These are phyloP conservation scores for Calophaca sinica DNA, from an alignment of 306 rosid genomes.

Conservation along the genomic window DNA sequence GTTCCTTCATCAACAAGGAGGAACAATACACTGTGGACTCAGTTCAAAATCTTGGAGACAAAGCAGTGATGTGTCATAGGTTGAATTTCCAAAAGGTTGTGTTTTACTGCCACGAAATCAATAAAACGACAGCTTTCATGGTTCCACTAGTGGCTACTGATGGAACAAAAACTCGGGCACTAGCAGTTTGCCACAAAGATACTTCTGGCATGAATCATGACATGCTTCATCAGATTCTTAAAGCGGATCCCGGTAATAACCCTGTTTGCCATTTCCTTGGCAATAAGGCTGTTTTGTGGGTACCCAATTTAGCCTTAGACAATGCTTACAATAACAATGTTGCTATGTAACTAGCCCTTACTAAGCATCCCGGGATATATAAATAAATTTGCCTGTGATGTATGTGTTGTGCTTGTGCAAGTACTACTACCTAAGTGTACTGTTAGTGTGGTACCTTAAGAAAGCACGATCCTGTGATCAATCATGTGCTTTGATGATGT, in stretches of 20 bases:
- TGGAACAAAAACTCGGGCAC: conserved; percentile 59
- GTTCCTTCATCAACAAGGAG: conserved; percentile 52
- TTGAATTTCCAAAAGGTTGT: conserved; percentile 55
- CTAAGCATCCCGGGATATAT: not conserved
- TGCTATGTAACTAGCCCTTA: not conserved
- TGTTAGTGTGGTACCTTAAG: not conserved
- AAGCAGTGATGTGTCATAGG: conserved; percentile 63
- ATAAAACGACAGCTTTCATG: conserved; percentile 31
- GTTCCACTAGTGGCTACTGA: conserved; percentile 56
- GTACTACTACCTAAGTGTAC: not conserved
- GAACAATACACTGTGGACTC: conserved; percentile 42
- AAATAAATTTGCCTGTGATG: not conserved
- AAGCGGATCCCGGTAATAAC: conserved; percentile 1
- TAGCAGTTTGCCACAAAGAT: conserved; percentile 57
- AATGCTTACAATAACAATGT: not conserved
- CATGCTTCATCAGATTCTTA: not conserved
- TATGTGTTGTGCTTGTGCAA: too few species aligned
- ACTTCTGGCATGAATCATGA: conserved; percentile 2
- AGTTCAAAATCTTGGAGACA: conserved; percentile 49
- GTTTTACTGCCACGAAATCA: conserved; percentile 61
- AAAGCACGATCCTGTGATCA: not conserved
- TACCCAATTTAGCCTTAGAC: conserved; percentile 7
- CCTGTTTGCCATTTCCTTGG: conserved; percentile 32
- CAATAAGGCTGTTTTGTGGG: conserved; percentile 24
- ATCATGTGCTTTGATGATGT: not conserved